Evolutionary conservation across 495 filamentous ascomycete genomes (phyloP).

Genomic region (Clohesyomyces aquaticus): DNA sequence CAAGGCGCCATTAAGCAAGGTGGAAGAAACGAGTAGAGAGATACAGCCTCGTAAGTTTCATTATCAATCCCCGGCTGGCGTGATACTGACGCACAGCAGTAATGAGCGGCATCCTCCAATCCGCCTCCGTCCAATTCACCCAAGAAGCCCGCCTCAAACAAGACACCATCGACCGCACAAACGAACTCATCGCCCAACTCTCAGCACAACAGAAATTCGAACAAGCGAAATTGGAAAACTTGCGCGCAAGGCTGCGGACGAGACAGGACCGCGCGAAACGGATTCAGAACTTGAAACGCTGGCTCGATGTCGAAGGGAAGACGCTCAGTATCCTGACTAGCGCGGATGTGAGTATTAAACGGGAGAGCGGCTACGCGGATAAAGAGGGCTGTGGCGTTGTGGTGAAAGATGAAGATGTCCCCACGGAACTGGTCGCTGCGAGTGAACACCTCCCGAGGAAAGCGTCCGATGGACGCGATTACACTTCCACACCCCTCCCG

Average conservation of each 20-base stretch:
- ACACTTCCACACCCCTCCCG: constrained; percentile 27
- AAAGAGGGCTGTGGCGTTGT: constrained; percentile 54
- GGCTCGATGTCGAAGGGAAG: constrained; percentile 55
- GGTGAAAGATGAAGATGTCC: constrained; percentile 33
- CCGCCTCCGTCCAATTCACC: constrained; percentile 73
- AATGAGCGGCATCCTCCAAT: constrained; percentile 61
- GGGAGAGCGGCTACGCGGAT: constrained; percentile 59
- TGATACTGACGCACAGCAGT: no score
- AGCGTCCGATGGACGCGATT: constrained; percentile 20
- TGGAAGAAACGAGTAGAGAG: constrained; percentile 44
- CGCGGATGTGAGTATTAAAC: constrained; percentile 23
- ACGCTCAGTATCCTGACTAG: constrained; percentile 45
- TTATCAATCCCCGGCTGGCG: no score
- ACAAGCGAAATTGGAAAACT: constrained; percentile 66
- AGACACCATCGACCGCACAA: constrained; percentile 74
- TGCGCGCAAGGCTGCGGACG: constrained; percentile 64
- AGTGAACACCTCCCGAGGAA: constrained; percentile 28
- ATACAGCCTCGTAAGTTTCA: constrained; percentile 57
- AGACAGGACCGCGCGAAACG: constrained; percentile 63
- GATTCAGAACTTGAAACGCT: constrained; percentile 62
- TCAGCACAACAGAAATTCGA: constrained; percentile 78
- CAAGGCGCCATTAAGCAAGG: constrained; percentile 39
- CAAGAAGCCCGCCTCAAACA: constrained; percentile 79
- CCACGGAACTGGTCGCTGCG: constrained; percentile 36
- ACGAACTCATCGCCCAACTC: constrained; percentile 73